Evolutionary conservation across 345 rosid species (phyloP), one percentile per base, ranked within the genome.

Genomic region (Brassica nigra): DNA sequence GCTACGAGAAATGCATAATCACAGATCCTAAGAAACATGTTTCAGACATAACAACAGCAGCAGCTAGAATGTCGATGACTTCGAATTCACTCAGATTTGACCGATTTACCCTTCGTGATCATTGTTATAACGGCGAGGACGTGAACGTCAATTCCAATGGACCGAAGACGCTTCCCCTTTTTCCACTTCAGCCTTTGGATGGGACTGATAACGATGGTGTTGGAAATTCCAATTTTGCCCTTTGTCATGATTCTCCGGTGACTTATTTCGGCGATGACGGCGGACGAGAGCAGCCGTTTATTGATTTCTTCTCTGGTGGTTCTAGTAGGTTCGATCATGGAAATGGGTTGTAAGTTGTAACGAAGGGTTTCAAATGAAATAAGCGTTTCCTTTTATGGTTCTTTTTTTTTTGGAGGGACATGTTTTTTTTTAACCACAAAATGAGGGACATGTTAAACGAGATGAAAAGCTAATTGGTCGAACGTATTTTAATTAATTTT

Each of bases 281-380:
- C 2, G 80, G 77, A 10, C 28, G 64, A 33, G 84, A 58, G 49
- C 84, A 44, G 37, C 77, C 77, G 68, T 71, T 70, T 65, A 76
- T 76, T 18, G 80, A 81, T 8, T 81, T 81, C 76, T 81, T 81
- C 10, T 81, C 84, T 65, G 29, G 77, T 76, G n/a, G 33, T 27
- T 59, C 64, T 10, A 27, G 64, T 61, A 61, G 65, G 16, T 61
- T 28, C 34, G 34, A 61, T 76, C 27, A 47, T 54, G 68, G 76
- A 12, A 54, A 70, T n/a, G 69, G 47, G 47, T 31, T 80, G 73
- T 76, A 76, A 80, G 57, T 30, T 80, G 68, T 71, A 76, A 80
- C 36, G 57, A 57, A 0, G 16, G 47, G 18, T 28, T 57, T 59
- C 6, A 54, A 59, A 59, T 61, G 34, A 28, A 61, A 28, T 61